Evolutionary conservation across 1,139 yeast species (phyloP).

Genomic region (Kodamaea alishanica): DNA sequence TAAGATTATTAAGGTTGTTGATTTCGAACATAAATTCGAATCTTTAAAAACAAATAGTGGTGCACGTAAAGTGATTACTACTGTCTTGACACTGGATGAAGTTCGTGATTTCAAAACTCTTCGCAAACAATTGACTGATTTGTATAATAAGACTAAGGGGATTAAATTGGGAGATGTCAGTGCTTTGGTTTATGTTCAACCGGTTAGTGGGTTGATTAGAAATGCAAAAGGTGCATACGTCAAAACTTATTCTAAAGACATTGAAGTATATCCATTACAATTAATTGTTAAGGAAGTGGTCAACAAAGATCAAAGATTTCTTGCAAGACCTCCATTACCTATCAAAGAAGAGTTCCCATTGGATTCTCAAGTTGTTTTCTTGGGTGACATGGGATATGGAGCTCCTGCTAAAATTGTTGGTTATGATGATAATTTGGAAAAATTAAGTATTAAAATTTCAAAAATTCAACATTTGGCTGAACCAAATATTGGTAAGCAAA

Average conservation of each 20-base stretch:
- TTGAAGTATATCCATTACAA: conserved; percentile 68
- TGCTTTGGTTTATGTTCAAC: conserved; percentile 63
- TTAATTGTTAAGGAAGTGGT: conserved; percentile 71
- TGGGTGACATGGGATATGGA: conserved; percentile 89
- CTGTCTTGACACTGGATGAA: conserved; percentile 41
- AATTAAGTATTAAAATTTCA: conserved; percentile 50
- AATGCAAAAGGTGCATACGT: conserved; percentile 70
- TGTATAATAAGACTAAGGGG: conserved; percentile 52
- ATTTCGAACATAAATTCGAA: conserved; percentile 50
- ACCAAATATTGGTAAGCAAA: conserved; percentile 58
- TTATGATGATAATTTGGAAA: conserved; percentile 47
- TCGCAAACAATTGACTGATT: conserved; percentile 27
- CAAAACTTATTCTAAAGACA: conserved; percentile 56
- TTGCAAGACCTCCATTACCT: conserved; percentile 72
- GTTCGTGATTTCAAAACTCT: conserved; percentile 29
- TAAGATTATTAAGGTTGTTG: conserved; percentile 61
- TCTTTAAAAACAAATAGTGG: conserved; percentile 26
- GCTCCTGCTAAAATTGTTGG: conserved; percentile 75
- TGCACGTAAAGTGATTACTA: conserved; percentile 34
- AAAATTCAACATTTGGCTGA: conserved; percentile 52
- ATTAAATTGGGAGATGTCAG: conserved; percentile 51
- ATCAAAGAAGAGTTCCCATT: conserved; percentile 79
- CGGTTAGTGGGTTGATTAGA: conserved; percentile 78
- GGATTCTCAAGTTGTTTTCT: conserved; percentile 68
- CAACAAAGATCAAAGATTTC: conserved; percentile 70